Evolutionary conservation across 2,329 filamentous ascomycete genomes (phyloP), one percentile per base, ranked within the genome.

Genomic region (Aureobasidium sp.): DNA sequence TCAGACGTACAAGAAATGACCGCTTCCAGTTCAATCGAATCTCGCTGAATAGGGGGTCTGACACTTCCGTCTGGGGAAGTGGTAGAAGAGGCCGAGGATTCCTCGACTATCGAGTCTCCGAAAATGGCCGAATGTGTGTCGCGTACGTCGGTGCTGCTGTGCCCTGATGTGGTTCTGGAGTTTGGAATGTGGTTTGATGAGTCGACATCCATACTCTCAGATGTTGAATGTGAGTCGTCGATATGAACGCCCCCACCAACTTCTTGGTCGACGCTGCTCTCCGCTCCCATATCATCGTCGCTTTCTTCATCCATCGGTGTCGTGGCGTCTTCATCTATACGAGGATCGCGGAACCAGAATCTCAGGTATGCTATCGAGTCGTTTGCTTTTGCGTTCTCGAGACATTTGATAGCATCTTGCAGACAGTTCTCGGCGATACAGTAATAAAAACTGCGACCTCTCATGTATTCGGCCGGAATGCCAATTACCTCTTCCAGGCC

Each of bases 1-100:
- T 96, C 91, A 0, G 91, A 95, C 2, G 90, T 91, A 74, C 91
- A 96, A 0, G 91, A 95, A 5, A 96, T 86, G n/a, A 96, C 90
- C 2, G 90, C 91, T 75, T 96, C 91, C 4, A 96, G 77, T 74
- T 95, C 90, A 57, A 91, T 79, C 1, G 80, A 79, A 15, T 74
- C 75, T 14, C 47, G 37, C 9, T 52, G 37, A 5, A 60, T 60
- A 11, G 35, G 45, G 9, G 57, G 47, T 5, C 57, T 42, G 24
- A 19, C 24, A 17, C 57, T 52, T n/a, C 42, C 44, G 24, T 60
- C 57, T 5, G 47, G 57, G 3, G 57, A 50, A 22, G 63, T 66
- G 24, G 62, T 35, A 12, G 73, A 74, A 31, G 74, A 71, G 29
- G 66, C 67, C 22, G 70, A 71, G 5, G 74, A 75, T 59, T 75